phyloP scores from a whole-genome alignment of 495 filamentous ascomycete genomes.

The Trichoderma erinaceum region DNA sequence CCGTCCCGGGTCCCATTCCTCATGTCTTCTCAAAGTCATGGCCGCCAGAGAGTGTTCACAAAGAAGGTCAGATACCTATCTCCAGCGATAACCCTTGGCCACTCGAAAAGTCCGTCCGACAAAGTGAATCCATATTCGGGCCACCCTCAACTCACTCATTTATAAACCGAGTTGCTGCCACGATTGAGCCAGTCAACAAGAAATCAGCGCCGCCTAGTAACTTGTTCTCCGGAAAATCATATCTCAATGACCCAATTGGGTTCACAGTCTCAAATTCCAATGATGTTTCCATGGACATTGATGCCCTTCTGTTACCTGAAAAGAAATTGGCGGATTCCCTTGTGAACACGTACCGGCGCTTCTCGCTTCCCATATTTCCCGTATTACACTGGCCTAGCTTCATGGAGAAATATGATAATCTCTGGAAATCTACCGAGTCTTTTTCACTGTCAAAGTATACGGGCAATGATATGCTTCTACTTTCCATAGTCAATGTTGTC shows the following conservation, averaged over 20 bases:
- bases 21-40: neutral
- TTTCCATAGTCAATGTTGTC: neutral
- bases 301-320: neutral
- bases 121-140: neutral
- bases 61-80: neutral
- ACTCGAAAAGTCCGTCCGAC: neutral
- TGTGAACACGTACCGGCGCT: neutral
- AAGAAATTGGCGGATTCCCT: neutral
- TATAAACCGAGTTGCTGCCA: neutral
- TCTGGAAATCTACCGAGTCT: neutral
- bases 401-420: neutral
- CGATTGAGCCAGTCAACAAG: neutral
- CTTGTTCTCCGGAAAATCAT: neutral
- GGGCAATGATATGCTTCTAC: neutral
- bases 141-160: neutral
- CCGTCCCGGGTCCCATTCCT: neutral
- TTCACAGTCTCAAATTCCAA: neutral
- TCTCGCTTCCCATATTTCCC: neutral
- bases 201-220: neutral
- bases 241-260: slow-evolving; percentile 5
- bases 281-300: neutral
- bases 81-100: neutral
- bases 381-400: neutral
- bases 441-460: slow-evolving; percentile 3
- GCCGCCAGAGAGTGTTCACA: neutral